These are phyloP conservation scores for Conidiobolus incongruus DNA, from an alignment of 371 early-diverging fungal species.

Conservation along the genomic window DNA sequence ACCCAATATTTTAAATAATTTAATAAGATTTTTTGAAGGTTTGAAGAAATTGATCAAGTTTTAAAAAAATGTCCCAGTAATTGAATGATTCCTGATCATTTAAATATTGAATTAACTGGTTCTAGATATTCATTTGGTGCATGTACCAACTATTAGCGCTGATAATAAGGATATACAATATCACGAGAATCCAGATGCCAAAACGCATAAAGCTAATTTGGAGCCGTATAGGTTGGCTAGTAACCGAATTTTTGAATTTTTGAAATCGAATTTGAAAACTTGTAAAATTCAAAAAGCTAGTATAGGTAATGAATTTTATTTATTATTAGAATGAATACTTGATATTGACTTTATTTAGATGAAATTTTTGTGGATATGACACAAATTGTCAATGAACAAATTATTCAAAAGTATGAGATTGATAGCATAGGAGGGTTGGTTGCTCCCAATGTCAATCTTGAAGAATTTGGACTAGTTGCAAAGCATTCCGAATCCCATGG, in stretches of 20 bases:
- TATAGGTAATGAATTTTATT: conserved; percentile 10
- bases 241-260: conserved; percentile 39
- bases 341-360: not conserved
- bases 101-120: not conserved
- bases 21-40: conserved; percentile 18
- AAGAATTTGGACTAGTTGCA: not conserved
- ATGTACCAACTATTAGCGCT: conserved; percentile 61
- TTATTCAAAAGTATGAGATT: not conserved
- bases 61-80: conserved; percentile 34
- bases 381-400: not conserved
- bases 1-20: conserved; percentile 17
- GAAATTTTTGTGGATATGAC: conserved; percentile 2
- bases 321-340: no score
- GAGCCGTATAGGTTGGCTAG: conserved; percentile 59
- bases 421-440: not conserved
- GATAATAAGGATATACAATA: conserved; percentile 40
- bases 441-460: not conserved
- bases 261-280: no score
- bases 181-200: conserved; percentile 31
- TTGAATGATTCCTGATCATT: not conserved
- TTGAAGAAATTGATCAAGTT: conserved; percentile 26
- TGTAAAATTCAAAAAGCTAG: conserved; percentile 37
- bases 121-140: conserved; percentile 45
- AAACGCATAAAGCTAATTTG: conserved; percentile 75
- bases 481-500: not conserved